Conservation (phyloP, 129 eudicot species). For the Calendula officinalis region DNA sequence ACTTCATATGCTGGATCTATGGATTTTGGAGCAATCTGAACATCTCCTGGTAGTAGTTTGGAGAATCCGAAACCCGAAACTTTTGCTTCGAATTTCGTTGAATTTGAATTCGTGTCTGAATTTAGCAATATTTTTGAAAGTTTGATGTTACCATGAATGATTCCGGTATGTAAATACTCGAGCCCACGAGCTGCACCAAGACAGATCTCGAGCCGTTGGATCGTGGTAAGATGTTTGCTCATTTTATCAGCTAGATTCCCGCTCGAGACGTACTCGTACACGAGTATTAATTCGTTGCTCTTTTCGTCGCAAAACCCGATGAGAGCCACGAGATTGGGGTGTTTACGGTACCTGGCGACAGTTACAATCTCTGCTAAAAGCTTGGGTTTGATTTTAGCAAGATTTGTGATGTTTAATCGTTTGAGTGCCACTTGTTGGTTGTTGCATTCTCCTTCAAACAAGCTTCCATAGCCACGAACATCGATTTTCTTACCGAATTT, state of each 20-base stretch:
- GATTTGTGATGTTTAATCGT: constrained; percentile 35
- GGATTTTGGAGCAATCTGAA: constrained; percentile 20
- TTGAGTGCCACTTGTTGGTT: constrained; percentile 31
- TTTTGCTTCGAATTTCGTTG: constrained; percentile 28
- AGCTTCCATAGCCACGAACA: constrained; percentile 30
- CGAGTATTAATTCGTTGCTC: constrained; percentile 31
- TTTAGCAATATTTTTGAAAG: constrained; percentile 31
- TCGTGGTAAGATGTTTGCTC: constrained; percentile 32
- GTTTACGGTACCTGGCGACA: constrained; percentile 20
- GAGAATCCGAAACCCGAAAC: constrained; percentile 39
- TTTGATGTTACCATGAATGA: constrained; percentile 29
- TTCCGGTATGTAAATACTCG: constrained; percentile 28
- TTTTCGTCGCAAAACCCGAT: constrained; percentile 33
- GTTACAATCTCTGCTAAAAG: constrained; percentile 29
- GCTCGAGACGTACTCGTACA: constrained; percentile 27
- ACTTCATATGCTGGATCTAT: constrained; percentile 14
- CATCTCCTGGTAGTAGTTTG: constrained; percentile 32
- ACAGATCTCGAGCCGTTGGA: constrained; percentile 39
- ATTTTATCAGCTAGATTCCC: constrained; percentile 35
- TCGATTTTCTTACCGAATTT: constrained; percentile 31
- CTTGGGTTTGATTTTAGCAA: constrained; percentile 30
- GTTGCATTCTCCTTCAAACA: constrained; percentile 30
- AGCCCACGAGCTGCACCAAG: constrained; percentile 43
- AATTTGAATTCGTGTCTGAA: constrained; percentile 5
- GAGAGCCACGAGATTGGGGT: constrained; percentile 36